phyloP scores from a whole-genome alignment of 2,329 filamentous ascomycete species.

The Aspergillus alliaceus region DNA sequence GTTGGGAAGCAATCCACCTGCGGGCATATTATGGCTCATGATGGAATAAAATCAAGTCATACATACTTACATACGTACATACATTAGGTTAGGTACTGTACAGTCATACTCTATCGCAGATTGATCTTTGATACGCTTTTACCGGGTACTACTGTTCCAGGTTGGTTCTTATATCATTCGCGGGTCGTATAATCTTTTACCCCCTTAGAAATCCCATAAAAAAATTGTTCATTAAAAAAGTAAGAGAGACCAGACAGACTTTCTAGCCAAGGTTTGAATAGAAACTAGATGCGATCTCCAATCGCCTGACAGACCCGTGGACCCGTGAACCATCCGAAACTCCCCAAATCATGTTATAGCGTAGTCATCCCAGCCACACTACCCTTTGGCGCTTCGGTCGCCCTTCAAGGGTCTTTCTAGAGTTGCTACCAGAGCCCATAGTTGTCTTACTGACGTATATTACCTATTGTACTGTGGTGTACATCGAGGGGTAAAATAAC shows the following conservation, averaged over 20 bases:
- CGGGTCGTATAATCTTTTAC: background rate
- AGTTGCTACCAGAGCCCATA: background rate
- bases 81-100: background rate
- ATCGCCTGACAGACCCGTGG: background rate
- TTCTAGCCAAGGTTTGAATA: background rate
- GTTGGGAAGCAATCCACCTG: background rate
- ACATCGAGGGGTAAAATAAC: background rate
- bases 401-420: background rate
- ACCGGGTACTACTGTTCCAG: background rate
- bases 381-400: background rate
- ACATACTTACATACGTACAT: background rate
- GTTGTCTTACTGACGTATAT: background rate
- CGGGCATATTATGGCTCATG: background rate
- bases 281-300: constrained; percentile 5
- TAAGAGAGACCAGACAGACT: background rate
- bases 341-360: constrained; percentile 12
- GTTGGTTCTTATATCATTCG: background rate
- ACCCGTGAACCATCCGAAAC: constrained; percentile 13
- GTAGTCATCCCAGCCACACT: background rate
- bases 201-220: no score
- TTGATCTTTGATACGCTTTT: background rate
- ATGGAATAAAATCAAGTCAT: background rate
- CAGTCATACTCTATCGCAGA: background rate
- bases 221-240: no score
- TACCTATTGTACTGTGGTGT: background rate